Conservation (phyloP, 2,329 filamentous ascomycete species). For the Ceratocystis smalleyi region DNA sequence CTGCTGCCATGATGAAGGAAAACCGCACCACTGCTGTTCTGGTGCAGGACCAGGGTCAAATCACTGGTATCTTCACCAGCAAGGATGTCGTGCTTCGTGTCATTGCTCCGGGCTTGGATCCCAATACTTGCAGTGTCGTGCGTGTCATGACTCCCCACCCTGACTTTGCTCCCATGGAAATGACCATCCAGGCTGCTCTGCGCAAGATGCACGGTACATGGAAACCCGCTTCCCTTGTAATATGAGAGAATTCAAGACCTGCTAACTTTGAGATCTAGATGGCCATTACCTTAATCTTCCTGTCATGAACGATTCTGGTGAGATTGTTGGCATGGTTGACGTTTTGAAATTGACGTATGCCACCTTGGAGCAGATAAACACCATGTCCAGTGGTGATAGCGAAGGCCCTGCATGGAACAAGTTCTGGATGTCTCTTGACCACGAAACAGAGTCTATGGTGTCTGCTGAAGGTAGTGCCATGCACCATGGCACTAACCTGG, state of each 20-base stretch:
- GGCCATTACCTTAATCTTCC: constrained; percentile 96
- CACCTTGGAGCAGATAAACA: constrained; percentile 93
- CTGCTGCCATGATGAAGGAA: constrained; percentile 92
- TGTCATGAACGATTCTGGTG: constrained; percentile 92
- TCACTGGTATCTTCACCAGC: constrained; percentile 98
- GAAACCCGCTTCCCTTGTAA: not conserved
- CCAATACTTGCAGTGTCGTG: constrained; percentile 88
- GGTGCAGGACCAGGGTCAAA: constrained; percentile 90
- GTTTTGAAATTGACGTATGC: constrained; percentile 97
- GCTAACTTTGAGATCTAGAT: constrained; percentile 39
- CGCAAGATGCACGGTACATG: constrained; percentile 93
- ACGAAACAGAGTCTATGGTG: constrained; percentile 90
- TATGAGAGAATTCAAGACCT: not conserved
- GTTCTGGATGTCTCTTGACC: constrained; percentile 92
- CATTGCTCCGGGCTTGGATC: constrained; percentile 90
- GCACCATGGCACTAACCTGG: constrained; percentile 47
- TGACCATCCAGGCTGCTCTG: constrained; percentile 95
- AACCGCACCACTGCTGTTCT: constrained; percentile 94
- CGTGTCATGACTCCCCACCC: constrained; percentile 98
- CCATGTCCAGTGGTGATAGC: constrained; percentile 72
- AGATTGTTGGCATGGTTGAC: constrained; percentile 99
- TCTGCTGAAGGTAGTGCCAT: constrained; percentile 62
- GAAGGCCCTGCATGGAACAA: constrained; percentile 99
- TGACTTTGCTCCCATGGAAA: constrained; percentile 95
- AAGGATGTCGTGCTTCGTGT: constrained; percentile 97